These are phyloP conservation scores for Chenopodium album DNA, from an alignment of 148 eudicot genomes.

Conservation along the genomic window DNA sequence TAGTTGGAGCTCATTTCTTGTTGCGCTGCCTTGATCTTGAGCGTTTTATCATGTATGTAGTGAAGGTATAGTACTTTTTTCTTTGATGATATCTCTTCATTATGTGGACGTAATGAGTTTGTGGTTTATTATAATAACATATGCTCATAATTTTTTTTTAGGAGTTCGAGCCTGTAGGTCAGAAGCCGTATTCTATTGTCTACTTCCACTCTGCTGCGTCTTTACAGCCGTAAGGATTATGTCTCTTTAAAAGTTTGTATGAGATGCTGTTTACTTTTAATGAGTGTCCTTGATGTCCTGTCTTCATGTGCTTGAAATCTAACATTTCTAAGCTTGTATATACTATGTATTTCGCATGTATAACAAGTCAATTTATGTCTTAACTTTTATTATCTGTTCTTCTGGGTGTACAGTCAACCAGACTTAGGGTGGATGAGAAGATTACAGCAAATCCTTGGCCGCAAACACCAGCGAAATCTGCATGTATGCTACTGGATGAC, in stretches of 20 bases:
- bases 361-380: neutral
- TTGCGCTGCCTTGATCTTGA: conserved; percentile 97
- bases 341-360: too few relatives aligned
- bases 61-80: conserved; percentile 57
- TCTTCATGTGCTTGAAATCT: too few relatives aligned
- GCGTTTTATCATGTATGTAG: conserved; percentile 74
- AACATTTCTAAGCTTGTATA: neutral
- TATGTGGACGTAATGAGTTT: neutral
- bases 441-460: conserved; percentile 93
- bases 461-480: conserved; percentile 90
- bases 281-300: neutral
- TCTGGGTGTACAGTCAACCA: conserved; percentile 63
- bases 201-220: conserved; percentile 99
- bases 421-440: conserved; percentile 95
- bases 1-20: conserved; percentile 98
- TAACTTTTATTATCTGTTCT: neutral
- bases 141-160: conserved; percentile 37
- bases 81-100: neutral
- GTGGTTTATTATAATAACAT: conserved; percentile 14
- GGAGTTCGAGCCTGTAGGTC: conserved; percentile 96
- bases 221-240: conserved; percentile 71
- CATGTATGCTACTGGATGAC: conserved; percentile 52
- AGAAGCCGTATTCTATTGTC: conserved; percentile 90
- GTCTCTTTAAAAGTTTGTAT: conserved; percentile 10
- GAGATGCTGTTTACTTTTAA: conserved; percentile 6